A percentile compares a stretch with the other conserved stretches of the same genome.
Conservation (phyloP, 2,329 filamentous ascomycete species). For the Dryadomyces quercus-mongolicae region DNA sequence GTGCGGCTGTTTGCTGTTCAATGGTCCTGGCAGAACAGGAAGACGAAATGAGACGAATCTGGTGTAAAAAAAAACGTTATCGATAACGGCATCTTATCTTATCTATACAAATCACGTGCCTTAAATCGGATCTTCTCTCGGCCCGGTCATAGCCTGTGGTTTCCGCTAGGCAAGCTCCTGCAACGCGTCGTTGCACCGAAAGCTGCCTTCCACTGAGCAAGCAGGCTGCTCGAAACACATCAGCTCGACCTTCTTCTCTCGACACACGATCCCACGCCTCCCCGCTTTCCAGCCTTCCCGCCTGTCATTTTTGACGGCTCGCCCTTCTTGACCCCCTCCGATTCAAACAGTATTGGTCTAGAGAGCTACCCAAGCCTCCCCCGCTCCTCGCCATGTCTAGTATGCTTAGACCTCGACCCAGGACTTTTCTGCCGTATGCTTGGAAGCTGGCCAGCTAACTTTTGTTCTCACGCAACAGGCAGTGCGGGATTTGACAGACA, state of each 20-base stretch:
- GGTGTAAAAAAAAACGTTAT: constrained; percentile 2
- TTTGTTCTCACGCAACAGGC: constrained; percentile 31
- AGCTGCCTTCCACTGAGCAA: constrained; percentile 14
- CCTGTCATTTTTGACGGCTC: not conserved
- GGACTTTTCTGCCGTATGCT: not conserved
- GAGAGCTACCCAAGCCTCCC: not conserved
- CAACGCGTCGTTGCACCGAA: constrained; percentile 22
- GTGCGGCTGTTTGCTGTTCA: not conserved
- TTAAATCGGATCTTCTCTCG: not conserved
- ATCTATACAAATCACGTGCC: not conserved
- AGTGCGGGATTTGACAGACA: constrained; percentile 93
- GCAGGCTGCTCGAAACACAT: not conserved
- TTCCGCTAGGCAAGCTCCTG: constrained; percentile 21
- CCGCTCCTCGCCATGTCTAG: constrained; percentile 37
- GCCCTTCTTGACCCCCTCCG: not conserved
- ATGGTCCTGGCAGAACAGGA: no score
- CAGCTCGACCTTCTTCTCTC: not conserved
- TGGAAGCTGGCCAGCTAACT: not conserved
- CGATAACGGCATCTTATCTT: not conserved
- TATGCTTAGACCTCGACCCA: constrained; percentile 18
- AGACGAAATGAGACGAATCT: not conserved
- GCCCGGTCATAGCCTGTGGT: not conserved
- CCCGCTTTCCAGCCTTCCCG: no score
- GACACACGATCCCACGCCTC: not conserved
- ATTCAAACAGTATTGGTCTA: not conserved